Percentiles rank a stretch among this genome's conserved stretches.
phyloP scores from a whole-genome alignment of 257 asterid genomes.

The Ajuga chamaepitys region DNA sequence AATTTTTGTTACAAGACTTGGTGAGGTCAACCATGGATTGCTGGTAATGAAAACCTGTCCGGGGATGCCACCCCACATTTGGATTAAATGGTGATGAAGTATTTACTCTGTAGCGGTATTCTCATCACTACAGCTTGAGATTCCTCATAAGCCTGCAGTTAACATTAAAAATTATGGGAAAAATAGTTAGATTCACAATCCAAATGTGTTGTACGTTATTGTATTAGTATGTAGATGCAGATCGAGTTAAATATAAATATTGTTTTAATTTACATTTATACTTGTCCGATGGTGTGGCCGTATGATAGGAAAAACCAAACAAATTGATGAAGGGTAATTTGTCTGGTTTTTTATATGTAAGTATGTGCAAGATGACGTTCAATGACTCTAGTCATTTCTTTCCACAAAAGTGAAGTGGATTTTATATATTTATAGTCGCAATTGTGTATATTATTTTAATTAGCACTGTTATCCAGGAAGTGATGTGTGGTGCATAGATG shows the following conservation, averaged over 20 bases:
- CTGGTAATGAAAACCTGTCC: background rate
- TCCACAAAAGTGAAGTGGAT: background rate
- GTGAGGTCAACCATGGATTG: background rate
- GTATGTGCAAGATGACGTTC: background rate
- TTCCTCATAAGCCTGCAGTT: constrained; percentile 70
- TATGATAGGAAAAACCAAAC: no score
- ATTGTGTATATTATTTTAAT: background rate
- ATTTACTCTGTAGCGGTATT: background rate
- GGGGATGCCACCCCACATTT: background rate
- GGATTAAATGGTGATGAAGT: background rate
- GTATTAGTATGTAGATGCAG: no score
- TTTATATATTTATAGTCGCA: background rate
- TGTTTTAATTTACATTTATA: no score
- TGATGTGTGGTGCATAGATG: background rate
- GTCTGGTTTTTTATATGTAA: no score
- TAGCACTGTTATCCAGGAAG: background rate
- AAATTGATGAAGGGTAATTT: no score
- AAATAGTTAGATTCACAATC: background rate
- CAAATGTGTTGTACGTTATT: no score
- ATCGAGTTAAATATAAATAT: no score
- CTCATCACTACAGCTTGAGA: constrained; percentile 43
- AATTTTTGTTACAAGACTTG: background rate
- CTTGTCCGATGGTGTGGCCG: no score
- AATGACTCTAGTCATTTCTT: constrained; percentile 12
- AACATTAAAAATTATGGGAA: background rate